These are phyloP conservation scores for Tricholoma saponaceum DNA, from an alignment of 768 basidiomycete genomes.

Conservation along the genomic window DNA sequence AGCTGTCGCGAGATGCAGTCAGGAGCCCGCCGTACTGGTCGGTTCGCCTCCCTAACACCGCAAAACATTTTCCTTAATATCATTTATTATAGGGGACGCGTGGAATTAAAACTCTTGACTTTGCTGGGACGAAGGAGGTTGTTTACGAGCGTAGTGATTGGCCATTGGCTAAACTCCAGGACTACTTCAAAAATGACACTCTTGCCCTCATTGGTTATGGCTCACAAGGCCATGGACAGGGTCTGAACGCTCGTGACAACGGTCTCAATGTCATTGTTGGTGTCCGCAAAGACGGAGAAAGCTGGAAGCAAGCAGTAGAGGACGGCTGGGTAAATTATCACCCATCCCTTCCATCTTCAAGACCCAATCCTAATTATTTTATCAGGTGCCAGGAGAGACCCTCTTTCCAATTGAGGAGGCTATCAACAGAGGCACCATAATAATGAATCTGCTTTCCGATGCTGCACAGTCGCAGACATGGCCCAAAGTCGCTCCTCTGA, in stretches of 20 bases:
- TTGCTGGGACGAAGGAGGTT: slow-evolving; percentile 89
- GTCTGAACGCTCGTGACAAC: slow-evolving; percentile 98
- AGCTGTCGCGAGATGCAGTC: slow-evolving; percentile 36
- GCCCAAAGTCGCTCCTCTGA: slow-evolving; percentile 83
- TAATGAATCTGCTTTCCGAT: slow-evolving; percentile 99
- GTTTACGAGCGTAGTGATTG: slow-evolving; percentile 97
- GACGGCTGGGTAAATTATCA: slow-evolving; percentile 81
- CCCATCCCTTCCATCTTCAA: not conserved
- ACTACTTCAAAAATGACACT: slow-evolving; percentile 99
- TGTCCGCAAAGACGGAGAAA: slow-evolving; percentile 95
- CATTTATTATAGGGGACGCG: slow-evolving; percentile 49
- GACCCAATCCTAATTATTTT: slow-evolving; percentile 3
- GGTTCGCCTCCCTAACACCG: slow-evolving; percentile 9
- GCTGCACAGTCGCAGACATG: slow-evolving; percentile 99
- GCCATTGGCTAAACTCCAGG: slow-evolving; percentile 96
- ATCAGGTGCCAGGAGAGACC: slow-evolving; percentile 89
- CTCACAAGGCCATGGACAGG: slow-evolving; percentile 98
- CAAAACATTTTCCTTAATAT: not conserved
- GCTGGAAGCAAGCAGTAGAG: slow-evolving; percentile 92
- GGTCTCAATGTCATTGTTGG: slow-evolving; percentile 98
- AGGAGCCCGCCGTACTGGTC: slow-evolving; percentile 29
- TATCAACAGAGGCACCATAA: slow-evolving; percentile 91
- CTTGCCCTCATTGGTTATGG: slow-evolving; percentile 99
- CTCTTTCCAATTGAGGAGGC: slow-evolving; percentile 99
- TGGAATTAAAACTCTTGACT: slow-evolving; percentile 93